Conservation (phyloP, 768 basidiomycete species). For the Russula brevipes region DNA sequence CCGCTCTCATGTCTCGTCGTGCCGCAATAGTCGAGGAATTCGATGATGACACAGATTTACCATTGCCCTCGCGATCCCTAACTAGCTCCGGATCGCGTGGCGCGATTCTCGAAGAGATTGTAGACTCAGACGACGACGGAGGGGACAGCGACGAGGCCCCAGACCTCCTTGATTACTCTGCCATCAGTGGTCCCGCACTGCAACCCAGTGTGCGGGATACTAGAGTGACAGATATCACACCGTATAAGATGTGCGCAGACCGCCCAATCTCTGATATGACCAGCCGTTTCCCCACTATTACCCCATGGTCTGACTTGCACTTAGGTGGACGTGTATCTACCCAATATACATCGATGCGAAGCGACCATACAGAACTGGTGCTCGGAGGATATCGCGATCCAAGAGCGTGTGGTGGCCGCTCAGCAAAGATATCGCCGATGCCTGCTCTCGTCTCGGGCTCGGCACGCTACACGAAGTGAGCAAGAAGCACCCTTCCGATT, state of each 20-base stretch:
- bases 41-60: slow-evolving; percentile 92
- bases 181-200: slow-evolving; percentile 45
- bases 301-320: not conserved
- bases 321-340: slow-evolving; percentile 93
- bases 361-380: slow-evolving; percentile 75
- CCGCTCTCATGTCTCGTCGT: slow-evolving; percentile 56
- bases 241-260: slow-evolving; percentile 69
- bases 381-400: slow-evolving; percentile 71
- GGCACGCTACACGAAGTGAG: slow-evolving; percentile 82
- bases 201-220: slow-evolving; percentile 23
- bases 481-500: slow-evolving; percentile 91
- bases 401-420: slow-evolving; percentile 93
- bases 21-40: slow-evolving; percentile 72
- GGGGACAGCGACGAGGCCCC: slow-evolving; percentile 26
- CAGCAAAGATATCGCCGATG: slow-evolving; percentile 88
- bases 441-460: slow-evolving; percentile 69
- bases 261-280: slow-evolving; percentile 13
- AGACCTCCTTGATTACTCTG: slow-evolving; percentile 43
- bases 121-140: slow-evolving; percentile 51
- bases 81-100: slow-evolving; percentile 65
- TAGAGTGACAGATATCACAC: slow-evolving; percentile 64
- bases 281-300: slow-evolving; percentile 12
- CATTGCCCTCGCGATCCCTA: slow-evolving; percentile 62
- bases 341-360: slow-evolving; percentile 97
- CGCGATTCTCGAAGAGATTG: slow-evolving; percentile 65